These are phyloP conservation scores for Amanita muscaria DNA, from an alignment of 768 basidiomycete species.

Conservation along the genomic window DNA sequence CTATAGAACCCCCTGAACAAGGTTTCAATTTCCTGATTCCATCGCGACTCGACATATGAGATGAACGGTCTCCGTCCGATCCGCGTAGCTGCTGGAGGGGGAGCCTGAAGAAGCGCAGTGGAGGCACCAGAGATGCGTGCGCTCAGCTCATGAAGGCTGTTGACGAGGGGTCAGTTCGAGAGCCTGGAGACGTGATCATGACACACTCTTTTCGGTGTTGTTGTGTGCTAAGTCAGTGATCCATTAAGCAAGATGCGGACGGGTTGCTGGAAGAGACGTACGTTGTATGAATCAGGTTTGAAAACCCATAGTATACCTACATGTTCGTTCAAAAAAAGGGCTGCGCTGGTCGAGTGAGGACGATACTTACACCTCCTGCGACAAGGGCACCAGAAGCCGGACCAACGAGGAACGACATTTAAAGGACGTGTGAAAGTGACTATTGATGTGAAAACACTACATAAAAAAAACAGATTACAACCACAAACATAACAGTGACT, in stretches of 20 bases:
- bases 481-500: no score
- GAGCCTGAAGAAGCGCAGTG: slow-evolving; percentile 37
- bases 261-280: slow-evolving; percentile 17
- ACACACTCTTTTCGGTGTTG: slow-evolving; percentile 50
- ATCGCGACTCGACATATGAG: slow-evolving; percentile 40
- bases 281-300: slow-evolving; percentile 53
- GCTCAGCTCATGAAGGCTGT: slow-evolving; percentile 42
- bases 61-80: slow-evolving; percentile 39
- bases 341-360: no score
- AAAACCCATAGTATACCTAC: slow-evolving; percentile 67
- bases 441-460: background rate
- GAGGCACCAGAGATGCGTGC: slow-evolving; percentile 43
- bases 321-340: background rate
- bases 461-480: background rate
- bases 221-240: slow-evolving; percentile 52
- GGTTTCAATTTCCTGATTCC: slow-evolving; percentile 49
- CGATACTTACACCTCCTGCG: slow-evolving; percentile 58
- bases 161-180: background rate
- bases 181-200: background rate
- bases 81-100: slow-evolving; percentile 45
- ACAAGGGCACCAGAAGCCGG: slow-evolving; percentile 64
- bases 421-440: slow-evolving; percentile 5
- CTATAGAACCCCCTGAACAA: slow-evolving; percentile 34
- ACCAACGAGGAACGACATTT: slow-evolving; percentile 54
- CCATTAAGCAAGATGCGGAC: slow-evolving; percentile 1